A percentile compares a stretch with the other conserved stretches of the same genome.
phyloP scores from a whole-genome alignment of 495 filamentous ascomycete species.

The Acidiella bohemica region DNA sequence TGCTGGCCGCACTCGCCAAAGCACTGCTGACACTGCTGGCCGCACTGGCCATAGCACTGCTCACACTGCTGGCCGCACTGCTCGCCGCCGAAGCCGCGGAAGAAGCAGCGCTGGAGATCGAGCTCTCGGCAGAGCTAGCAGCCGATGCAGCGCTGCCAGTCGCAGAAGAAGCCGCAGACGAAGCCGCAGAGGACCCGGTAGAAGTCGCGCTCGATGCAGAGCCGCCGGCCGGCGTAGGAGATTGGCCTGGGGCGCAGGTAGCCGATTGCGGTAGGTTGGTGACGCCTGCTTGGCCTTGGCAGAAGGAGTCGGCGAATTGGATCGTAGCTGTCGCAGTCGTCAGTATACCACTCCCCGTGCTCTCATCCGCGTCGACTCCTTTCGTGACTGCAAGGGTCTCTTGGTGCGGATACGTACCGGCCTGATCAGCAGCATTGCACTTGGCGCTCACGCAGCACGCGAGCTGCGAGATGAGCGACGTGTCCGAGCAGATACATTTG shows the following conservation, averaged over 20 bases:
- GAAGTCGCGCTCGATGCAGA: constrained; percentile 5
- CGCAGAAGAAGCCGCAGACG: constrained; percentile 7
- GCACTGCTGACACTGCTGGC: not conserved
- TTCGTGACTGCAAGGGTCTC: not conserved
- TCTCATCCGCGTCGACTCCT: not conserved
- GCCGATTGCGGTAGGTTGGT: constrained; percentile 22
- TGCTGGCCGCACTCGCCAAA: not conserved
- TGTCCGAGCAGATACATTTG: constrained; percentile 53
- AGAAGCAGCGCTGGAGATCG: not conserved
- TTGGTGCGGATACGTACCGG: constrained; percentile 30
- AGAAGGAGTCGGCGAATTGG: constrained; percentile 38
- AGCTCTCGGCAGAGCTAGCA: not conserved
- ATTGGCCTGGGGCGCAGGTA: constrained; percentile 19
- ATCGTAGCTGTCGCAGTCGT: constrained; percentile 32
- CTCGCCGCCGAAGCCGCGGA: not conserved
- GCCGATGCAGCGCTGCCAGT: constrained; percentile 1
- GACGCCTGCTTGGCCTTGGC: constrained; percentile 27
- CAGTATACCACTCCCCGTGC: not conserved
- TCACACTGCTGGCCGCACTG: constrained; percentile 1
- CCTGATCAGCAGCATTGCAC: constrained; percentile 44
- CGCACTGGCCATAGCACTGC: not conserved
- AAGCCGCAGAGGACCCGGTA: constrained; percentile 2
- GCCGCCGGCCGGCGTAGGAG: constrained; percentile 5
- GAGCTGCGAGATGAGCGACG: constrained; percentile 45
- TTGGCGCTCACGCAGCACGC: constrained; percentile 49